Conservation (phyloP, 345 rosid genomes). For the Populus alba region DNA sequence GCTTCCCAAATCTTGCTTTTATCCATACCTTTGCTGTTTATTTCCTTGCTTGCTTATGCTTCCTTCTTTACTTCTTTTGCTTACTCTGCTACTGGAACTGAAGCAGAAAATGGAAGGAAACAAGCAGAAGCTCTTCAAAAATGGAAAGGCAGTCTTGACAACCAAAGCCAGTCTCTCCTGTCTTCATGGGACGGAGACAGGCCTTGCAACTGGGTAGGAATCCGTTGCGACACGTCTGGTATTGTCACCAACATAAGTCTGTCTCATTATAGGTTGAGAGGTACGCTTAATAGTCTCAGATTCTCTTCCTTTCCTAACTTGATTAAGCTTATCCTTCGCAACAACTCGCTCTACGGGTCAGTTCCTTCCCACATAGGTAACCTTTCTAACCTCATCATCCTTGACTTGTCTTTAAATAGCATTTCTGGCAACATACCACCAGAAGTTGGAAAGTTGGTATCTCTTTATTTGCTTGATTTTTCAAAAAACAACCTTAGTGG, state of each 20-base stretch:
- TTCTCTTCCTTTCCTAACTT: slow-evolving; percentile 22
- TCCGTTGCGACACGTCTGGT: not conserved
- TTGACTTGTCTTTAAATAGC: slow-evolving; percentile 9
- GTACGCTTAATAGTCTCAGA: slow-evolving; percentile 16
- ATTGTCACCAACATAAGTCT: slow-evolving; percentile 17
- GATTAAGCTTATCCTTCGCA: not conserved
- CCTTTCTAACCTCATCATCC: slow-evolving; percentile 8
- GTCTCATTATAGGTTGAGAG: not conserved
- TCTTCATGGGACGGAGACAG: slow-evolving; percentile 3
- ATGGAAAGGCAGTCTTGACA: slow-evolving; percentile 22
- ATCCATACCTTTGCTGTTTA: not conserved
- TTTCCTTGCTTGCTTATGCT: not conserved
- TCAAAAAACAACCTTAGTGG: not conserved
- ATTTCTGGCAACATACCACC: slow-evolving; percentile 3
- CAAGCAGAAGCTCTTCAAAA: slow-evolving; percentile 20
- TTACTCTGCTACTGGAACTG: not conserved
- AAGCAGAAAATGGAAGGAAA: not conserved
- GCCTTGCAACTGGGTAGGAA: slow-evolving; percentile 20
- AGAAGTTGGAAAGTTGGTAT: not conserved
- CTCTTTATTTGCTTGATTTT: not conserved
- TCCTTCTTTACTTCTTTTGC: not conserved
- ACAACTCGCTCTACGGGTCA: slow-evolving; percentile 18
- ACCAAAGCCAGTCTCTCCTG: slow-evolving; percentile 3
- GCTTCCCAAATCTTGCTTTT: not conserved
- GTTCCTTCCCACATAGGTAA: slow-evolving; percentile 18